A percentile compares a stretch with the other conserved stretches of the same genome.
Conservation (phyloP, 1,284 basidiomycete genomes). For the Agroathelia rolfsii region DNA sequence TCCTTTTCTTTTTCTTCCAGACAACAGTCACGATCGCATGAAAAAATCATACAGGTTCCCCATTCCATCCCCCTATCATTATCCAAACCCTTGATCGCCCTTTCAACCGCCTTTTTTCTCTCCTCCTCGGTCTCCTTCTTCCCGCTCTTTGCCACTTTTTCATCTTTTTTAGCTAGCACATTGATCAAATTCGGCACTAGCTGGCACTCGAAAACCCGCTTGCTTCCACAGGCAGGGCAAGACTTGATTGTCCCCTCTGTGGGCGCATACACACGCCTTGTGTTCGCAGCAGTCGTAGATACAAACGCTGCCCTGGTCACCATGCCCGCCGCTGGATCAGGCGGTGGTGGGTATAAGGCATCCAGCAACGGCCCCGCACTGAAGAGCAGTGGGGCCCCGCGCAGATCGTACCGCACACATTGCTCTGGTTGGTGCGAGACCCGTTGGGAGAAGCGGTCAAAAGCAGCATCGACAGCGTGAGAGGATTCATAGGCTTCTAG, state of each 20-base stretch:
- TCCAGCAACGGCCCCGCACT: conserved; percentile 60
- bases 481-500: conserved; percentile 74
- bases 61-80: conserved; percentile 63
- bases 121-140: conserved; percentile 19
- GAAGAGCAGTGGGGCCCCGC: conserved; percentile 66
- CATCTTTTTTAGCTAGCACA: conserved; percentile 33
- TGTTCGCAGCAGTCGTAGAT: too few relatives aligned
- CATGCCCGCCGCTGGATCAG: conserved; percentile 22
- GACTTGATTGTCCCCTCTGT: conserved; percentile 35
- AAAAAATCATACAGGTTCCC: conserved; percentile 77
- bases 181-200: conserved; percentile 83
- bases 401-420: conserved; percentile 76
- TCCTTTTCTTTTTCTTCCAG: conserved; percentile 28
- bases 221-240: conserved; percentile 52
- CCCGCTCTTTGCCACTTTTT: conserved; percentile 17
- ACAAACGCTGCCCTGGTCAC: too few relatives aligned
- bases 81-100: conserved; percentile 34
- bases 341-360: conserved; percentile 52
- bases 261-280: conserved; percentile 41
- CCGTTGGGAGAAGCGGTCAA: conserved; percentile 69
- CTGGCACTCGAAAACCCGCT: conserved; percentile 74
- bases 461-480: conserved; percentile 63
- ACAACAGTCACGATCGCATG: conserved; percentile 67
- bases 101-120: conserved; percentile 44
- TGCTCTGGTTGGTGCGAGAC: conserved; percentile 61